These are phyloP conservation scores for Suillus decipiens DNA, from an alignment of 768 basidiomycete genomes.

Conservation along the genomic window DNA sequence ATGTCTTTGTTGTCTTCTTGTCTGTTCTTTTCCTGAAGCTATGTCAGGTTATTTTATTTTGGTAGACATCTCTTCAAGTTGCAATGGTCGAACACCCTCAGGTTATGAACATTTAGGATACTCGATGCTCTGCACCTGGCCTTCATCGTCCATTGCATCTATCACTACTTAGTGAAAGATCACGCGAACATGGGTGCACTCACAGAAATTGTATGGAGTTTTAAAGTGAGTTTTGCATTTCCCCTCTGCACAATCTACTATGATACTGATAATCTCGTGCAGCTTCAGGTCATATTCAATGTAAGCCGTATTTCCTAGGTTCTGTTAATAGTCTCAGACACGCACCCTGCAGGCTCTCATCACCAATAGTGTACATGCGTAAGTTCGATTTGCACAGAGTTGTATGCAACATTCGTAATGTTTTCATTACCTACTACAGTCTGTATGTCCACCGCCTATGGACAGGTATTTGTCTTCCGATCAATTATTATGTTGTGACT, in stretches of 20 bases:
- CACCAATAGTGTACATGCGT: background rate
- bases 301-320: background rate
- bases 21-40: background rate
- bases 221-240: background rate
- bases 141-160: background rate
- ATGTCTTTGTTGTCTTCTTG: background rate
- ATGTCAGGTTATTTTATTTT: background rate
- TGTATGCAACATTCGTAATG: background rate
- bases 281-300: background rate
- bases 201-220: constrained; percentile 21
- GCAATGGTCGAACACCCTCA: background rate
- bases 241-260: background rate
- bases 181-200: background rate
- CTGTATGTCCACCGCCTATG: background rate
- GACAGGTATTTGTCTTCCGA: background rate
- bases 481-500: background rate
- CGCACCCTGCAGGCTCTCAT: background rate
- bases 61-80: background rate
- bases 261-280: background rate
- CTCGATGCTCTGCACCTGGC: background rate
- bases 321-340: background rate
- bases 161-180: background rate
- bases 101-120: background rate
- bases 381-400: background rate
- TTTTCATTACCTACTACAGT: background rate